Evolutionary conservation across 2,329 filamentous ascomycete genomes (phyloP), one percentile per base, ranked within the genome.

Genomic region (Talaromyces rugulosus): DNA sequence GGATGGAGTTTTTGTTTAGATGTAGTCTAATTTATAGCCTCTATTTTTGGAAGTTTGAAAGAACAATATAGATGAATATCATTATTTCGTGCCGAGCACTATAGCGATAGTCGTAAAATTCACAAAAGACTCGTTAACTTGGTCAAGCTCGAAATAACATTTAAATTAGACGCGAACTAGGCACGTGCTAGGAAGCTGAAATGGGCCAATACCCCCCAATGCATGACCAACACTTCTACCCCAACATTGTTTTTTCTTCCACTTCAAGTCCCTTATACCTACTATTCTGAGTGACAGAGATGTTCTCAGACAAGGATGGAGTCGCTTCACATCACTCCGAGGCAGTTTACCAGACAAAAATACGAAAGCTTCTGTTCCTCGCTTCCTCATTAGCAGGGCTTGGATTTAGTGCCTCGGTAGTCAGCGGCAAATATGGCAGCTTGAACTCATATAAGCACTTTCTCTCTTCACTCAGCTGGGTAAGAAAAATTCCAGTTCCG

Each of bases 231-330:
- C 33, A 34, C 33, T 34, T 14, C 33, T 9, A 33, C 31, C 31
- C 31, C 33, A 36, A 14, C 33, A 12, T 1, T 12, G 33, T 23
- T 23, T 23, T 23, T 4, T 36, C 33, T 36, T 36, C 33, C 11
- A 14, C 12, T 36, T 36, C 11, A 36, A 36, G 3, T 36, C 33
- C 11, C 12, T 14, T 4, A 9, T 9, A 14, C 33, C 11, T 11
- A 9, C 12, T 9, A 36, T 36, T 11, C 33, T 12, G 33, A 36
- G 33, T 36, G 12, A 4, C 9, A 36, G 12, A 14, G 5, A 47
- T 66, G 28, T 69, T 69, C 28, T 67, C 40, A 16, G 56, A 58
- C 34, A 23, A 50, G 23, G 56, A 58, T 50, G 56, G 56, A n/a
- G 33, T 30, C 4, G 56, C 56, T 16, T 44, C 56, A 44, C 18